phyloP scores from a whole-genome alignment of 108 stramenopile genomes.

The Nitzschia putrida region DNA sequence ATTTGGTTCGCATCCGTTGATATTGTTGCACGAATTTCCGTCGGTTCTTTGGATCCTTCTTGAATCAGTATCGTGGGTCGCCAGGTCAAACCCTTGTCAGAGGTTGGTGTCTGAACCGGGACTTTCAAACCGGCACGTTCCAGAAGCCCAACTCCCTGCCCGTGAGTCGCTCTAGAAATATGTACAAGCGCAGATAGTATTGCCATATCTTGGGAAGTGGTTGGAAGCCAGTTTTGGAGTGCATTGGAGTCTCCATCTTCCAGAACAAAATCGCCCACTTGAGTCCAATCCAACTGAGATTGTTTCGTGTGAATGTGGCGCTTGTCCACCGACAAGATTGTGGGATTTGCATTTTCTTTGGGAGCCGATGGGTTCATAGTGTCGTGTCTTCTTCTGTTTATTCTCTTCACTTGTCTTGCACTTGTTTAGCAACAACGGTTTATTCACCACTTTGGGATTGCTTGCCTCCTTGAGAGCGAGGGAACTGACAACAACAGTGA shows the following conservation, averaged over 20 bases:
- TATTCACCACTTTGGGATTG: too few relatives aligned
- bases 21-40: not conserved
- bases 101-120: constrained; percentile 11
- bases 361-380: constrained; percentile 11
- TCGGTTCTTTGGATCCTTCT: constrained; percentile 14
- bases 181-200: constrained; percentile 39
- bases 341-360: constrained; percentile 62
- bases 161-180: constrained; percentile 17
- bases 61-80: not conserved
- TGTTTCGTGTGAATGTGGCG: constrained; percentile 1
- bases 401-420: not conserved
- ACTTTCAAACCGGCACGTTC: constrained; percentile 37
- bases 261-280: constrained; percentile 20
- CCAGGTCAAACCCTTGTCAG: not conserved
- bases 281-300: constrained; percentile 33
- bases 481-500: too few relatives aligned
- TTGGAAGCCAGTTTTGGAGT: constrained; percentile 21
- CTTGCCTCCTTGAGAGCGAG: too few relatives aligned
- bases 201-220: constrained; percentile 40
- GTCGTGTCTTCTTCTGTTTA: too few relatives aligned
- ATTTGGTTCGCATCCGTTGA: not conserved
- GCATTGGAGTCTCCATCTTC: not conserved
- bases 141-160: constrained; percentile 36
- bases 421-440: too few relatives aligned
- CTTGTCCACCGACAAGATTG: constrained; percentile 35